Evolutionary conservation across 805 yeast species (phyloP), one percentile per base, ranked within the genome.

Genomic region (Yamadazyma akitaensis): DNA sequence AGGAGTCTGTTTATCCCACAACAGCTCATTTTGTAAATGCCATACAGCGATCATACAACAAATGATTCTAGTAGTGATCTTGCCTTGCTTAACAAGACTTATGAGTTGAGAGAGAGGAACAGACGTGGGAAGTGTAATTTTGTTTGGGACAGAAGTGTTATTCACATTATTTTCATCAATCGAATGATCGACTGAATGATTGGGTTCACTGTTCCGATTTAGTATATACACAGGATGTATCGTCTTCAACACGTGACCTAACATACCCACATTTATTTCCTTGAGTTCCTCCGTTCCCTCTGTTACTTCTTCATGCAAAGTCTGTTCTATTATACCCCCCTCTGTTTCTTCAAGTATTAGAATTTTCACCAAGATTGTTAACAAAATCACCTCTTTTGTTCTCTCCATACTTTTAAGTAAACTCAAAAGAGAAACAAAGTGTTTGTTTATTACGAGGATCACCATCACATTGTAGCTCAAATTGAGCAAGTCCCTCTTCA

Each of bases 21-120:
- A 51, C 2, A 43, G 46, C 40, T 33, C 50, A 46, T 58, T 60
- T n/a, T 46, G 34, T 5, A 71, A 44, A 42, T 69, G 70, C 73
- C 73, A 71, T 18, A 66, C 37, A 5, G 71, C 73, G 24, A 70
- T 40, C 9, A 62, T 53, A 39, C 70, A 61, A 51, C 72, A 67
- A 9, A 70, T 44, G 5, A 68, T 61, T 40, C 73, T 49, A 2
- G 59, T 56, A 6, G 72, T 55, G 3, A 68, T 51, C 4, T 47
- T 47, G 7, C 63, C 65, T 2, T 47, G 32, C 10, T 28, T 28
- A 13, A 11, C 3, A 25, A n/a, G 17, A 43, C 38, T 11, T 34
- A 31, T 19, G 45, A 18, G n/a, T 36, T 38, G 10, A 9, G 32
- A 28, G n/a, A 28, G 32, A 13, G 32, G 32, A 5, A 28, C 32